Evolutionary conservation across 2,329 filamentous ascomycete species (phyloP).

Genomic region (Sporothrix phasma): DNA sequence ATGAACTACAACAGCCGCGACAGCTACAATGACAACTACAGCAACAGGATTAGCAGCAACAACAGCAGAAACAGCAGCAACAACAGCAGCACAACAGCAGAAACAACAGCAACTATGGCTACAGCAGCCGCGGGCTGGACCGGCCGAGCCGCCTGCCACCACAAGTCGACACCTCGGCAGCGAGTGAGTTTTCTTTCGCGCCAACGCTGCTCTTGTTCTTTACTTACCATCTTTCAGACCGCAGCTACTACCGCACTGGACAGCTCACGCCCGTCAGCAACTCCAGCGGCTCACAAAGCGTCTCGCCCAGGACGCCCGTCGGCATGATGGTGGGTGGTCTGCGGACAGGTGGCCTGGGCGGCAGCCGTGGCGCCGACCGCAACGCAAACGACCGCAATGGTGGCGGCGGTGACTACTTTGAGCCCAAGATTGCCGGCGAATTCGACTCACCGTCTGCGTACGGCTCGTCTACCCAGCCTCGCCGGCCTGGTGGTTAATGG

Average conservation of each 20-base stretch:
- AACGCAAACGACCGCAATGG: slow-evolving; percentile 25
- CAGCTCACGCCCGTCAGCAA: slow-evolving; percentile 56
- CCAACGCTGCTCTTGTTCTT: slow-evolving; percentile 7
- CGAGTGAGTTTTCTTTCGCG: slow-evolving; percentile 38
- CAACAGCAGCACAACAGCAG: slow-evolving; percentile 27
- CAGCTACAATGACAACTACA: no score
- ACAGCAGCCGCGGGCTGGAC: slow-evolving; percentile 23
- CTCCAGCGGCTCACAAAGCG: slow-evolving; percentile 47
- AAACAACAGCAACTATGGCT: neutral
- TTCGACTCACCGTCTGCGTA: slow-evolving; percentile 29
- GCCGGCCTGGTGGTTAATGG: slow-evolving; percentile 41
- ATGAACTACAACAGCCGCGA: slow-evolving; percentile 27
- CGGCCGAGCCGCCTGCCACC: slow-evolving; percentile 40
- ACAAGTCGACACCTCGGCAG: slow-evolving; percentile 45
- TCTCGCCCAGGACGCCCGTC: slow-evolving; percentile 52
- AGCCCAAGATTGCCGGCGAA: slow-evolving; percentile 35
- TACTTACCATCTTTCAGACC: slow-evolving; percentile 38
- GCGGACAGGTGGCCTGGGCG: neutral
- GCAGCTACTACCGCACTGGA: slow-evolving; percentile 42
- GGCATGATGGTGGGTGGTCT: slow-evolving; percentile 25
- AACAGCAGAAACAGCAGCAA: slow-evolving; percentile 19
- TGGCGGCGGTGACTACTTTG: slow-evolving; percentile 34
- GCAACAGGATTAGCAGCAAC: slow-evolving; percentile 25
- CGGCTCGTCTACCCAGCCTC: slow-evolving; percentile 23
- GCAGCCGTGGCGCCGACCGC: slow-evolving; percentile 5